Evolutionary conservation across 306 rosid genomes (phyloP).

Genomic region (Malus asiatica): DNA sequence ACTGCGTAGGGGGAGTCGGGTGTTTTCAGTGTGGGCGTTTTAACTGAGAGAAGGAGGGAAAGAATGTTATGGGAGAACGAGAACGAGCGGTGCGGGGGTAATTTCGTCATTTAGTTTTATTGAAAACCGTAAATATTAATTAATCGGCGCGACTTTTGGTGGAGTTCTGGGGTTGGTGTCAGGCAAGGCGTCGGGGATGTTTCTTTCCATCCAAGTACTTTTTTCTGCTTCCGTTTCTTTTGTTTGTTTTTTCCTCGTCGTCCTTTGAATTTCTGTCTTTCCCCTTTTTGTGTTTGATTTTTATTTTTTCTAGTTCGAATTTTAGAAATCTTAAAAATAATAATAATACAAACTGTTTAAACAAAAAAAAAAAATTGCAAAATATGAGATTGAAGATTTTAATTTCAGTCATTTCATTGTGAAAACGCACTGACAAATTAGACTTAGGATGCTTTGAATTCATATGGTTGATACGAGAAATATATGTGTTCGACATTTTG

Average conservation of each 20-base stretch:
- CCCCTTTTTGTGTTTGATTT: neutral
- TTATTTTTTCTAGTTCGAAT: neutral
- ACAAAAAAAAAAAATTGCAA: neutral
- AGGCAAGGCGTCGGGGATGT: neutral
- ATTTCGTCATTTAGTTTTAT: neutral
- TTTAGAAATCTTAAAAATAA: too few relatives aligned
- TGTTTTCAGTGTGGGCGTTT: neutral
- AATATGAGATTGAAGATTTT: neutral
- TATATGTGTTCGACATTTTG: too few relatives aligned
- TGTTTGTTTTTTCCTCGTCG: neutral
- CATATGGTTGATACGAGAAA: too few relatives aligned
- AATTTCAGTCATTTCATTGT: too few relatives aligned
- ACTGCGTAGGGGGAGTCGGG: neutral
- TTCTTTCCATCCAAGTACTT: constrained; percentile 4
- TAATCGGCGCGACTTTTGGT: constrained; percentile 38
- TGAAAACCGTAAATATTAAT: constrained; percentile 16
- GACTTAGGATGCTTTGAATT: too few relatives aligned
- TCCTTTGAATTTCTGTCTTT: neutral
- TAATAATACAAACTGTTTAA: neutral
- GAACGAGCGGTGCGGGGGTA: constrained; percentile 6
- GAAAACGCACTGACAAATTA: too few relatives aligned
- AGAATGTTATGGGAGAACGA: constrained; percentile 13
- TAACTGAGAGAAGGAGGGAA: neutral
- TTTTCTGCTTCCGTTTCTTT: neutral
- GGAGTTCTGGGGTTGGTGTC: neutral